Percentiles rank a stretch among this genome's conserved stretches.
Evolutionary conservation across 352 stramenopile species (phyloP).

Genomic region (Paralagenidium karlingii): DNA sequence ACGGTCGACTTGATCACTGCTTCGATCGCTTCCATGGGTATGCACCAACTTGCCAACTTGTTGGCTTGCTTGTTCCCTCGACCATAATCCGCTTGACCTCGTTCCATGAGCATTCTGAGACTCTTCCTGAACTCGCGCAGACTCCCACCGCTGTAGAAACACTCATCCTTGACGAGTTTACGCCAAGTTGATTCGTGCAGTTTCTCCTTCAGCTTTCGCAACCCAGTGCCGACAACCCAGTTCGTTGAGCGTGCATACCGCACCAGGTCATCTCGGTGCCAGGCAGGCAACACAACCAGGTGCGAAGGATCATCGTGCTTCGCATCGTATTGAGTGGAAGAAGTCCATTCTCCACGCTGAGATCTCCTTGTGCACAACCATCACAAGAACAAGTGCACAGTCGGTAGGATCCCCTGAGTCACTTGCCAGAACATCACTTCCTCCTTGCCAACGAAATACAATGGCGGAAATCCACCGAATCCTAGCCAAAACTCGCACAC

Average conservation of each 20-base stretch:
- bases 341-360: no score
- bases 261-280: conserved; percentile 8
- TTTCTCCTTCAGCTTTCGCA: conserved; percentile 2
- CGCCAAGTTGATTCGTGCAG: background rate
- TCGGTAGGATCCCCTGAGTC: no score
- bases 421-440: no score
- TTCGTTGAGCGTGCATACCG: conserved; percentile 7
- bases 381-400: no score
- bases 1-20: conserved; percentile 2
- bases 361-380: no score
- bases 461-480: no score
- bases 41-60: conserved; percentile 7
- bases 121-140: conserved; percentile 10
- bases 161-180: conserved; percentile 9
- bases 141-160: conserved; percentile 18
- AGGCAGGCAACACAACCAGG: conserved; percentile 10
- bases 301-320: conserved; percentile 4
- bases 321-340: conserved; percentile 9
- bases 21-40: conserved; percentile 2
- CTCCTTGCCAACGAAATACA: no score
- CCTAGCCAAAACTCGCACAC: no score
- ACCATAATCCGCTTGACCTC: conserved; percentile 6
- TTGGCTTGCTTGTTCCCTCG: background rate
- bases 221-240: conserved; percentile 8
- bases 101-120: conserved; percentile 5